Evolutionary conservation across 306 rosid genomes (phyloP).

Genomic region (Geum urbanum): DNA sequence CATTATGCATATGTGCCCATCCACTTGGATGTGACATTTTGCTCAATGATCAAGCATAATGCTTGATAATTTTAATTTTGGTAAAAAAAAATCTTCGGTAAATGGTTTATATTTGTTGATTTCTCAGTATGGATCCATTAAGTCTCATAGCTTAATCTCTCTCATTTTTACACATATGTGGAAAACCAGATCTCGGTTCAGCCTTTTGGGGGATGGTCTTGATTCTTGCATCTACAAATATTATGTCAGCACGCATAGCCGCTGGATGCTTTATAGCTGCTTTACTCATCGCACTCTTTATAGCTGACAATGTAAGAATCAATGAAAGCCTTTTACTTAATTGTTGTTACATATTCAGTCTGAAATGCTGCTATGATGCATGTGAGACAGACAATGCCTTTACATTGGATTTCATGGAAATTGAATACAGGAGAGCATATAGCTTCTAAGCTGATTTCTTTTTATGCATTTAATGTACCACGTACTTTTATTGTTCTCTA

Average conservation of each 20-base stretch:
- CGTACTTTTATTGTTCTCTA: background rate
- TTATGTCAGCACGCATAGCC: conserved; percentile 60
- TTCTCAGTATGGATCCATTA: background rate
- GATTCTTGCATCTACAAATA: conserved; percentile 63
- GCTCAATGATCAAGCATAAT: too few relatives aligned
- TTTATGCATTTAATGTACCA: background rate
- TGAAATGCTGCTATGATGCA: background rate
- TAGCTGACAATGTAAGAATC: conserved; percentile 59
- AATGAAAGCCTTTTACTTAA: background rate
- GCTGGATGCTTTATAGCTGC: conserved; percentile 63
- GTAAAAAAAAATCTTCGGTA: too few relatives aligned
- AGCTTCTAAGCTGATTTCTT: background rate
- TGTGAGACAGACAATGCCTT: background rate
- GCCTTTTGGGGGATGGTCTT: conserved; percentile 70
- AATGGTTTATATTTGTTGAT: background rate
- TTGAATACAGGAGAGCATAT: background rate
- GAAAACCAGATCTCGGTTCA: conserved; percentile 54
- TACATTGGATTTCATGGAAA: background rate
- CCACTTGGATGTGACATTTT: background rate
- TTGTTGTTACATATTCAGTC: background rate
- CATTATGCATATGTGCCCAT: background rate
- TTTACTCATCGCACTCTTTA: conserved; percentile 39
- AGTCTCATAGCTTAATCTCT: too few relatives aligned
- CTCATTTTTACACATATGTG: conserved; percentile 18
- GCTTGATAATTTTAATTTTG: too few relatives aligned